Conservation (phyloP, 257 asterid genomes). For the Capsicum pubescens region DNA sequence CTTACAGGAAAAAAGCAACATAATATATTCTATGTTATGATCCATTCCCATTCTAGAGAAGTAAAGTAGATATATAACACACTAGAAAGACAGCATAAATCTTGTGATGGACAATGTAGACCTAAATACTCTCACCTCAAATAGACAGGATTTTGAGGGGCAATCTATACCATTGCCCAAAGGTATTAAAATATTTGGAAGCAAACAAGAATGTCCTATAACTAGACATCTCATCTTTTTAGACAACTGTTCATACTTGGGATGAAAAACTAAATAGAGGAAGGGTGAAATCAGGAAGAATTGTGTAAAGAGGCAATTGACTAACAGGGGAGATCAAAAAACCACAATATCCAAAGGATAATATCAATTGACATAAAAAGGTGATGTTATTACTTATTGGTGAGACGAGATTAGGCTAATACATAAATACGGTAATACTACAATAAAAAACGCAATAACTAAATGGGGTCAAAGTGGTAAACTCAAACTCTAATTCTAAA, state of each 20-base stretch:
- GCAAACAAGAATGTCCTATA: background rate
- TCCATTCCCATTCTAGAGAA: constrained; percentile 4
- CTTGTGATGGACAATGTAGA: background rate
- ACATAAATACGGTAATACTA: no score
- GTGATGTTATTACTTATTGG: background rate
- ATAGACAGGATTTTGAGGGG: background rate
- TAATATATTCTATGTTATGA: constrained; percentile 8
- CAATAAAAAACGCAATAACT: no score
- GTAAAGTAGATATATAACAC: background rate
- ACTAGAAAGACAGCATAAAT: background rate
- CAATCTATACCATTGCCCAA: background rate
- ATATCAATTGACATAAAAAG: background rate
- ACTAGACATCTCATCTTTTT: constrained; percentile 18
- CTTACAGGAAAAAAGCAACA: background rate
- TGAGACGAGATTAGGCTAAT: background rate
- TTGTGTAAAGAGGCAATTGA: background rate
- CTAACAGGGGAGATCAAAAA: background rate
- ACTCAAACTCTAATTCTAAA: no score
- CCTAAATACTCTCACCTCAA: constrained; percentile 12
- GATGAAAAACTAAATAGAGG: constrained; percentile 16
- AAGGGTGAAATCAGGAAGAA: constrained; percentile 17
- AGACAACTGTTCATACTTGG: background rate
- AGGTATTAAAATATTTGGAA: background rate
- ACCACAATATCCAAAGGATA: background rate
- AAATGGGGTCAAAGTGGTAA: no score